Conservation (phyloP, 164 flowering plant genomes). For the Cinnamomum micranthum region DNA sequence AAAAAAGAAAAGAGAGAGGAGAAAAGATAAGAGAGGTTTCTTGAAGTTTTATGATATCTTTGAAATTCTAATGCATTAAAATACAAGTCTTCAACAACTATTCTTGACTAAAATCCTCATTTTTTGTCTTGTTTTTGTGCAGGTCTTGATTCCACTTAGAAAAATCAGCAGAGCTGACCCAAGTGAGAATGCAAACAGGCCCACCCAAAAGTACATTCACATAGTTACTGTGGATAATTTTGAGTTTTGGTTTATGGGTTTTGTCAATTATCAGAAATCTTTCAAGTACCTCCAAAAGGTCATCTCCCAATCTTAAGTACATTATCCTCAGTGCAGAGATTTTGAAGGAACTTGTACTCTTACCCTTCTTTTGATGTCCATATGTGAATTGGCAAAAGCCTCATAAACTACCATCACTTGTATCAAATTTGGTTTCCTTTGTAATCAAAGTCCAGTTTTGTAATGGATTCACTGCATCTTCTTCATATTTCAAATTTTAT, state of each 20-base stretch:
- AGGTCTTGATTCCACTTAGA: slow-evolving; percentile 42
- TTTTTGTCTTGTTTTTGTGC: slow-evolving; percentile 8
- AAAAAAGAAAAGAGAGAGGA: too few species aligned
- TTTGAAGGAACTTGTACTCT: neutral
- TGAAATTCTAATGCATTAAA: too few species aligned
- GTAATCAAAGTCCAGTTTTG: too few species aligned
- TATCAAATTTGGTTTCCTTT: too few species aligned
- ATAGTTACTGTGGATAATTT: slow-evolving; percentile 41
- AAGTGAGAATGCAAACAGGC: slow-evolving; percentile 37
- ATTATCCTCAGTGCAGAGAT: slow-evolving; percentile 1
- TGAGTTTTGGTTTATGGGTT: slow-evolving; percentile 62
- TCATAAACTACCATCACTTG: neutral
- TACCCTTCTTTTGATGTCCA: neutral
- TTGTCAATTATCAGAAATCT: slow-evolving; percentile 42
- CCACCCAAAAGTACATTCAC: slow-evolving; percentile 42
- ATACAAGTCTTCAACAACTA: too few species aligned
- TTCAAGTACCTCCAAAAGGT: slow-evolving; percentile 33
- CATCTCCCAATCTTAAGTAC: slow-evolving; percentile 13
- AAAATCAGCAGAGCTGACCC: slow-evolving; percentile 32
- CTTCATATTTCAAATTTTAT: too few species aligned
- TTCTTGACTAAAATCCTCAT: too few species aligned
- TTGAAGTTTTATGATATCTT: too few species aligned
- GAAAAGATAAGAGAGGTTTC: too few species aligned
- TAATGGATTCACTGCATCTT: too few species aligned
- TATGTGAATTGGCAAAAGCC: neutral